Evolutionary conservation across 73 alveolate species (phyloP), one percentile per base, ranked within the genome.

Genomic region (Tetrahymena borealis): DNA sequence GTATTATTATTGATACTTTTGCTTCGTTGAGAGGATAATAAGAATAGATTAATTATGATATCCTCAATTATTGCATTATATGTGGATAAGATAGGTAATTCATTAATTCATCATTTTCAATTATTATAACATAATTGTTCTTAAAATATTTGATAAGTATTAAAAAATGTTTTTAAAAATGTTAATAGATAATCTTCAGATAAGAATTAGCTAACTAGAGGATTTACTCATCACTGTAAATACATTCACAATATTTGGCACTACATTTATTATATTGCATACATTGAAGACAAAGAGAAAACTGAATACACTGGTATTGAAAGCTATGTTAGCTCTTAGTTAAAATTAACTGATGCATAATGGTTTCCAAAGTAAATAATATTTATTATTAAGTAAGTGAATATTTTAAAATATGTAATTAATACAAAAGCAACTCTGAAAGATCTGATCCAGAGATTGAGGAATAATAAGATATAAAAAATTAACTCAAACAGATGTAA

Each of bases 291-390:
- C 90, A 98, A 98, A 92, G 99, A 98, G 90, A 96, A 96, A 32
- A 97, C 99, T 92, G 99, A 98, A 91, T 95, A 96, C 91, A 97
- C 99, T 91, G 99, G 99, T 32, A 96, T 98, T 95, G 99, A 98
- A 90, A 95, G 98, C 78, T 97, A 98, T 95, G 98, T 97, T 37
- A 95, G 94, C 91, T 98, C 95, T 36, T 97, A 97, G 79, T 96
- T 95, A n/a, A 18, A 15, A 3, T n/a, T 24, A 20, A 12, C 85
- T 4, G 38, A 60, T n/a, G 37, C 28, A 0, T 20, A 60, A 60
- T 60, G 85, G 85, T 60, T 60, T 60, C 85, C 85, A 0, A 60
- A 60, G 85, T 60, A 60, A 60, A 24, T 60, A 1, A 60, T n/a
- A n/a, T 6, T 15, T 5, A 60, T 15, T 20, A 24, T 7, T 1